Evolutionary conservation across 2,329 filamentous ascomycete species (phyloP).

Genomic region (Fusarium compactum): DNA sequence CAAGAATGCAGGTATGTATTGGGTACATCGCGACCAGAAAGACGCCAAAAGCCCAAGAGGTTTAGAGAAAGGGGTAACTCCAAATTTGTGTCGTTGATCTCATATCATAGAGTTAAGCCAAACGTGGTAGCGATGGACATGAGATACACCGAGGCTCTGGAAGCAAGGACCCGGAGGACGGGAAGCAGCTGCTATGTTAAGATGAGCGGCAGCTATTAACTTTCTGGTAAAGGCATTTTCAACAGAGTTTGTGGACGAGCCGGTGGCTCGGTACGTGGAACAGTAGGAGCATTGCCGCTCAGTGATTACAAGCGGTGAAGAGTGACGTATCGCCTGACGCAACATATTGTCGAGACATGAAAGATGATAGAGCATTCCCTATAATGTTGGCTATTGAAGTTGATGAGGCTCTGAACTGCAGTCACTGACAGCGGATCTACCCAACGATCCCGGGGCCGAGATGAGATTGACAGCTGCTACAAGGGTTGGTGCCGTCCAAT

Average conservation of each 20-base stretch:
- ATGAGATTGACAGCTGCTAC: conserved; percentile 35
- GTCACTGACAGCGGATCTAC: conserved; percentile 46
- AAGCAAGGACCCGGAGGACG: conserved; percentile 25
- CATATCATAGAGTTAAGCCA: conserved; percentile 29
- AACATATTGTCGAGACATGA: background rate
- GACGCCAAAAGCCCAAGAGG: conserved; percentile 5
- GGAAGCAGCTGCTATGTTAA: conserved; percentile 28
- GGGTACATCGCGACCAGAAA: conserved; percentile 26
- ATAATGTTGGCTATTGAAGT: conserved; percentile 12
- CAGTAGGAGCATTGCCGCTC: conserved; percentile 4
- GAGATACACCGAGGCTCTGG: conserved; percentile 24
- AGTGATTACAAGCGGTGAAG: conserved; percentile 18
- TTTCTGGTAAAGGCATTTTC: conserved; percentile 29
- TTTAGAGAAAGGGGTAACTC: conserved; percentile 33
- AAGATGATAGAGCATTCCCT: background rate
- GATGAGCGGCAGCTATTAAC: conserved; percentile 20
- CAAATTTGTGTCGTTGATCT: conserved; percentile 7
- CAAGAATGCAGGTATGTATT: conserved; percentile 36
- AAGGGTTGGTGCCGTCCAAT: conserved; percentile 34
- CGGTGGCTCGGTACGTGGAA: conserved; percentile 37
- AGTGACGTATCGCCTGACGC: conserved; percentile 3
- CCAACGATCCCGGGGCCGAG: conserved; percentile 30
- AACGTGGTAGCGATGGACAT: conserved; percentile 21
- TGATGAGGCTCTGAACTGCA: conserved; percentile 37
- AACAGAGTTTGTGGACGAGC: conserved; percentile 41